Percentiles rank a stretch among this genome's conserved stretches.
These are phyloP conservation scores for Talinum fruticosum DNA, from an alignment of 148 eudicot species.

Conservation along the genomic window DNA sequence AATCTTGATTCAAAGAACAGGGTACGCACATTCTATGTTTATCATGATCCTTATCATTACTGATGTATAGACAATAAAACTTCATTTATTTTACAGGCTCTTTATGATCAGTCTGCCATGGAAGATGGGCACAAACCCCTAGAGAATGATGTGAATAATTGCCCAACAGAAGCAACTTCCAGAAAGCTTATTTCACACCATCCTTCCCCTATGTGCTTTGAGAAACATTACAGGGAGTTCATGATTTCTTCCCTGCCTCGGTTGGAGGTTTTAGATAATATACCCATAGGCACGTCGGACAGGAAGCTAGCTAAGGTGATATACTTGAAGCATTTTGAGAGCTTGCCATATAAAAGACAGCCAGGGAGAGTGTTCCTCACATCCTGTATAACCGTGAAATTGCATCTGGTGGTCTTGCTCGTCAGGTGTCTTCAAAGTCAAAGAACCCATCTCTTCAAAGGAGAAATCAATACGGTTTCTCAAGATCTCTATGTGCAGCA, in stretches of 20 bases:
- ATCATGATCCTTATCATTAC: background rate
- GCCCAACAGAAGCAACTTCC: constrained; percentile 5
- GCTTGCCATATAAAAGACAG: constrained; percentile 56
- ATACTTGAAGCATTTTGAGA: constrained; percentile 50
- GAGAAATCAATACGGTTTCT: constrained; percentile 48
- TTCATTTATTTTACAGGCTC: constrained; percentile 27
- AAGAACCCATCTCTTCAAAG: constrained; percentile 21
- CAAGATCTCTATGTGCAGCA: constrained; percentile 69
- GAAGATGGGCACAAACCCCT: constrained; percentile 22
- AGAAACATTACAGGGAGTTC: constrained; percentile 77
- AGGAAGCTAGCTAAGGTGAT: constrained; percentile 38
- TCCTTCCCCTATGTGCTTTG: constrained; percentile 83
- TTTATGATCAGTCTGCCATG: constrained; percentile 20
- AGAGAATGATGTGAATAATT: constrained; percentile 9
- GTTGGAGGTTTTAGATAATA: constrained; percentile 62
- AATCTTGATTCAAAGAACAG: constrained; percentile 19
- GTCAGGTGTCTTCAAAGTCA: constrained; percentile 14
- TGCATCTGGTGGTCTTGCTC: constrained; percentile 29
- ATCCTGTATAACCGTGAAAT: constrained; percentile 63
- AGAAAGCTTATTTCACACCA: constrained; percentile 51
- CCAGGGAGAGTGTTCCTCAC: constrained; percentile 38
- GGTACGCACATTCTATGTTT: constrained; percentile 22
- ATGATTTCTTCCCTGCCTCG: constrained; percentile 68
- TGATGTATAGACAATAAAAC: no score
- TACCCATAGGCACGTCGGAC: constrained; percentile 52